A percentile compares a stretch with the other conserved stretches of the same genome.
Conservation (phyloP, 192 early-diverging fungal genomes). For the Coemansia sp. region DNA sequence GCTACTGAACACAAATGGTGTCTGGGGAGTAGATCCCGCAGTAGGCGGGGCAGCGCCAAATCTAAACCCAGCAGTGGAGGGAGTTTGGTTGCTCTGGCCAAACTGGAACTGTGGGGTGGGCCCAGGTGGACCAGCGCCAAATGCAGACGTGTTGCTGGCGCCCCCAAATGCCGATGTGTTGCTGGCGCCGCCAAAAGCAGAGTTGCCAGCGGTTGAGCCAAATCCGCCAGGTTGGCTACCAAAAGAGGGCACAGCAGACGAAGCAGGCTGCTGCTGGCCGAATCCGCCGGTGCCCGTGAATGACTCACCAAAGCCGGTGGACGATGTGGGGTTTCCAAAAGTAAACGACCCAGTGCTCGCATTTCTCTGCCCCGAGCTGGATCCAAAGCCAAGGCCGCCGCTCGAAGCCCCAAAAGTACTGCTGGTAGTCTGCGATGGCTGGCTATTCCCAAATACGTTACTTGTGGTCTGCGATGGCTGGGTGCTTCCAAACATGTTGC, state of each 20-base stretch:
- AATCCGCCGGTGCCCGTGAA: not conserved
- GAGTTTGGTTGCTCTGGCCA: constrained; percentile 19
- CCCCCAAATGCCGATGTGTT: constrained; percentile 19
- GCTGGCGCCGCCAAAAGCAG: constrained; percentile 22
- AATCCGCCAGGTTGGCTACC: constrained; percentile 21
- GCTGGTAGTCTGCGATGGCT: not conserved
- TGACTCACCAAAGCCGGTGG: constrained; percentile 23
- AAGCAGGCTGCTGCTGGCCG: constrained; percentile 10
- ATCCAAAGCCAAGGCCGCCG: constrained; percentile 9
- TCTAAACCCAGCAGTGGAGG: constrained; percentile 22
- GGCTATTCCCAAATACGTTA: not conserved
- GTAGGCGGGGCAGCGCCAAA: constrained; percentile 10
- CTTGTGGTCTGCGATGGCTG: not conserved
- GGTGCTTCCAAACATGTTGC: constrained; percentile 1
- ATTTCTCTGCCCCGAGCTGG: not conserved
- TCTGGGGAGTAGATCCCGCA: constrained; percentile 9
- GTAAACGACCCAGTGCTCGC: constrained; percentile 14
- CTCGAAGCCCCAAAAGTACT: constrained; percentile 11
- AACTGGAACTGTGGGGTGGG: constrained; percentile 26
- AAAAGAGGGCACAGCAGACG: constrained; percentile 12
- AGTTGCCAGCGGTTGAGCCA: constrained; percentile 16
- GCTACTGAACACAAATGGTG: constrained; percentile 39
- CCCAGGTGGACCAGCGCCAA: constrained; percentile 15
- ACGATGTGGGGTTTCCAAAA: constrained; percentile 20
- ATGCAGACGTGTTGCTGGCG: constrained; percentile 21